Base-by-base conservation (phyloP, 1,139 yeast genomes). In the Kodamaea arcana region DNA sequence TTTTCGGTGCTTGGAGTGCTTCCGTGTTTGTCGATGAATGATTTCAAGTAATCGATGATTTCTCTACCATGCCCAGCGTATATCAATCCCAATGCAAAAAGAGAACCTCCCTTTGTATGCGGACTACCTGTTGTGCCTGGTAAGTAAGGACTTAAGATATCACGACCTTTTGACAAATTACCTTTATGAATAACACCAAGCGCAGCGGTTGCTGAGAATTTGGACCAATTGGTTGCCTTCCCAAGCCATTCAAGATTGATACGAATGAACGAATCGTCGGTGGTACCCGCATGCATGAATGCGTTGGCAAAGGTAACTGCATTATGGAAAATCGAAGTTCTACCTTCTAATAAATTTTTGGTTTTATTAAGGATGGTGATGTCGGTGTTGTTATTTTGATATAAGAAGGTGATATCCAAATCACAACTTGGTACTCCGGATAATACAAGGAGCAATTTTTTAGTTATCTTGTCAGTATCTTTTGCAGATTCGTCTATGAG, bases 121-220 rank as follows among this genome's bases (percentile, higher is more conserved):
- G 86, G 80, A 23, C 94, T 82, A 20, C 81, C 79, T 12, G 76
- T 62, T 29, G 81, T 75, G 3, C 94, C 94, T 28, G 98, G 97
- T 42, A 92, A 72, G 55, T 92, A 94, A 23, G 98, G 97, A 46
- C 83, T 83, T 56, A 92, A 74, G 34, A 92, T 80, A 45, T 83
- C 78, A 57, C 81, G 80, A 39, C 98, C 98, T 56, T 87, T 95
- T 1, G 95, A 77, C 44, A 92, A 72, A 57, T 92, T 90, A 35
- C 98, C 98, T 54, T 84, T 86, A 56, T 92, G 98, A 49, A 92
- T 90, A 23, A 92, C 98, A 56, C 99, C 99, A 41, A 94, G 70
- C 11, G 97, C 97, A 14, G 98, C 98, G 21, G 98, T 92, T 5
- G 98, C 97, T 1, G 95, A 80, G 56, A 92, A 92, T 56, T 92